Percentiles rank a stretch among this genome's conserved stretches.
Conservation (phyloP, 192 early-diverging fungal genomes). For the Mortierella claussenii region DNA sequence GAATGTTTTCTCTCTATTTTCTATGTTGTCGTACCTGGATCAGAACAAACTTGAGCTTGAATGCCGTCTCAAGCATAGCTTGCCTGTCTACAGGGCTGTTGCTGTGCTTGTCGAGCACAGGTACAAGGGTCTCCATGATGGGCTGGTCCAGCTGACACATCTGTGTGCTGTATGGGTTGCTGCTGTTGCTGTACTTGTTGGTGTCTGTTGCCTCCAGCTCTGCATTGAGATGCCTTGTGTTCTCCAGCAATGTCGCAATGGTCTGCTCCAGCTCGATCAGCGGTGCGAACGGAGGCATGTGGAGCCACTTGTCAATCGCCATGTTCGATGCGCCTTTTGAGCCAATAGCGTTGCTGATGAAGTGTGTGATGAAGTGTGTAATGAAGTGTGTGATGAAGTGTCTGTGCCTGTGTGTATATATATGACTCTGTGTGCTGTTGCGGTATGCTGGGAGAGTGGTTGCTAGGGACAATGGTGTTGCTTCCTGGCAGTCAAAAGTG, state of each 20-base stretch:
- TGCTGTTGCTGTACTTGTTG: not conserved
- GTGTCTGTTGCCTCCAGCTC: not conserved
- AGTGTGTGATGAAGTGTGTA: not conserved
- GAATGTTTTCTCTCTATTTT: no score
- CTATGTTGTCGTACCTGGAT: slow-evolving; percentile 21
- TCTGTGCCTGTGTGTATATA: not conserved
- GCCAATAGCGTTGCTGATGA: not conserved
- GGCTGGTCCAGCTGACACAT: slow-evolving; percentile 1
- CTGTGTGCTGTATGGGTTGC: slow-evolving; percentile 3
- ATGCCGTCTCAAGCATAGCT: slow-evolving; percentile 26
- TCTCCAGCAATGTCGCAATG: slow-evolving; percentile 10
- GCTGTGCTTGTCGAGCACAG: slow-evolving; percentile 16
- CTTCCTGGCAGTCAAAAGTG: no score
- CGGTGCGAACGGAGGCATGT: slow-evolving; percentile 21
- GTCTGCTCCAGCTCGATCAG: slow-evolving; percentile 21
- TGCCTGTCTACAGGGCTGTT: slow-evolving; percentile 10
- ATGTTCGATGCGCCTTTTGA: not conserved
- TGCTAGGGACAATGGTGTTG: no score
- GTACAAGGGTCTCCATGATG: slow-evolving; percentile 9
- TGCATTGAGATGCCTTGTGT: not conserved
- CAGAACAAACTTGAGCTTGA: slow-evolving; percentile 38
- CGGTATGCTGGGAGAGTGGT: not conserved
- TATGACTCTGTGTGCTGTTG: not conserved
- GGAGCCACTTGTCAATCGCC: not conserved
- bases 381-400: not conserved